Base-by-base conservation (phyloP, 2,329 filamentous ascomycete species). In the Calonectria hawksworthii region DNA sequence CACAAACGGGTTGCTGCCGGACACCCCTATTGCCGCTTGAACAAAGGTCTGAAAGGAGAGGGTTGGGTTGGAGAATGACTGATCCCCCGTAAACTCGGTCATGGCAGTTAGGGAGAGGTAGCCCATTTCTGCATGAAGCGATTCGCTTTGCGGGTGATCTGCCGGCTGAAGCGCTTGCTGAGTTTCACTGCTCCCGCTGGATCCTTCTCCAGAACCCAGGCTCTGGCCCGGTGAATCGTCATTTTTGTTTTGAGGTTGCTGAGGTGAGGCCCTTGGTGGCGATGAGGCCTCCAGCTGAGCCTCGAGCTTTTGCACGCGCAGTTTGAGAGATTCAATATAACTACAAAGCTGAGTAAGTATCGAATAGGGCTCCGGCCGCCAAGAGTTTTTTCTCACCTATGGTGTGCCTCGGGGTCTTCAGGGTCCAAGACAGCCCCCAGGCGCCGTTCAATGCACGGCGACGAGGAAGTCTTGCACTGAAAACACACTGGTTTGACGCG, bases 271-370 rank as follows among this genome's bases (percentile, higher is more conserved):
- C n/a, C 36, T 56, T 21, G 66, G 28, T 7, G 68, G 47, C 32
- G 67, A 44, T 8, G 44, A 34, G 23, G 67, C 30, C 18, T 66
- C 47, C 4, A 67, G 26, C 2, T 56, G 72, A 14, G 67, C 67
- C 52, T 74, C 72, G n/a, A 74, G 67, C 21, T 44, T 67, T 10
- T 61, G 61, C 16, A 74, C 68, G 32, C 47, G 61, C 18, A 52
- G 21, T 34, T 74, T 74, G 14, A 74, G 61, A 56, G 67, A 70
- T 52, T 74, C 72, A 28, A 74, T 70, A 56, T 74, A 74, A 41
- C 72, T 74, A 28, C 26, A 65, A 65, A 16, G 7, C n/a, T 44
- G 50, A 65, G 59, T 65, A 44, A 64, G 23, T 26, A 44, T 10
- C 26, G 9, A 50, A 50, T 50, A 54, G 10, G 41, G 4, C 10